A percentile compares a stretch with the other conserved stretches of the same genome.
phyloP scores from a whole-genome alignment of 106 monocot species.

The Dendrobium chrysotoxum region DNA sequence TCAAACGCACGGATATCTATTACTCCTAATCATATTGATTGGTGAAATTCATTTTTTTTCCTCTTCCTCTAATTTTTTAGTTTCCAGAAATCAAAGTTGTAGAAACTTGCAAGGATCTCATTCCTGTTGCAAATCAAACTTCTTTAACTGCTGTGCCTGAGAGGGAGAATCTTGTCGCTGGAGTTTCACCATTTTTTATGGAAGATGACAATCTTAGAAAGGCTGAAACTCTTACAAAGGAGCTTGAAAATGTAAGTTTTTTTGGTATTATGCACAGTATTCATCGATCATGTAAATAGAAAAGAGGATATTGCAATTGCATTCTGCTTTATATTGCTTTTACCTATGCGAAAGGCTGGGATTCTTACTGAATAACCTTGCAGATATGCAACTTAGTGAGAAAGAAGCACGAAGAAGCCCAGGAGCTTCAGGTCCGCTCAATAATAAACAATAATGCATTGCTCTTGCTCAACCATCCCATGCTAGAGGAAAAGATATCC shows the following conservation, averaged over 20 bases:
- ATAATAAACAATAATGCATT: conserved; percentile 61
- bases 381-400: conserved; percentile 73
- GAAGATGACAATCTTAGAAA: conserved; percentile 59
- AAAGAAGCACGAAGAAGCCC: conserved; percentile 88
- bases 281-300: neutral
- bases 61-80: conserved; percentile 15
- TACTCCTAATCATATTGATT: neutral
- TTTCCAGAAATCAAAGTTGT: conserved; percentile 17
- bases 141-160: neutral
- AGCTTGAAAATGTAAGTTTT: conserved; percentile 80
- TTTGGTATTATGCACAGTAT: neutral
- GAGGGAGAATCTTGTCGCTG: conserved; percentile 20
- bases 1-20: neutral
- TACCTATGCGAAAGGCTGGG: too few relatives aligned
- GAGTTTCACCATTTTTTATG: conserved; percentile 31
- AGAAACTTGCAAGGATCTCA: conserved; percentile 13
- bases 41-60: conserved; percentile 1
- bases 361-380: conserved; percentile 1
- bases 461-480: conserved; percentile 80
- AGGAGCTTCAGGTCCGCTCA: conserved; percentile 72
- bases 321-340: too few relatives aligned
- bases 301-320: too few relatives aligned
- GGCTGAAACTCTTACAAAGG: conserved; percentile 63
- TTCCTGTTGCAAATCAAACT: conserved; percentile 11
- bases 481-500: conserved; percentile 94